Conservation (phyloP, 176 grass and related monocot species). For the Bonia amplexicaulis region DNA sequence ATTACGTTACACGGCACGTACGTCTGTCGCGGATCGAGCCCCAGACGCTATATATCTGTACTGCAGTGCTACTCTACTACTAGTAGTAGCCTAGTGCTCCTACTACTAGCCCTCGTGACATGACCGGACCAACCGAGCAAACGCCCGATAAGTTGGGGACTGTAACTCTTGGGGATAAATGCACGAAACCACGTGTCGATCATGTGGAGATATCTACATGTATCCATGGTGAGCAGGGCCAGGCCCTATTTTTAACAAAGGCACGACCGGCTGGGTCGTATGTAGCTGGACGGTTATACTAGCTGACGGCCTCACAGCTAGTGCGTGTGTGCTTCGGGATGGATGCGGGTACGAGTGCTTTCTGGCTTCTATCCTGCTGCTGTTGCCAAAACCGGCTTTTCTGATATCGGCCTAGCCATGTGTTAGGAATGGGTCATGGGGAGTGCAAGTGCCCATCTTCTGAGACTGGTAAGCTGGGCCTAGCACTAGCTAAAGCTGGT, state of each 20-base stretch:
- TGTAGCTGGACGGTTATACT: background rate
- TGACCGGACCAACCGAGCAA: constrained; percentile 22
- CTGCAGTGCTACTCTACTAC: background rate
- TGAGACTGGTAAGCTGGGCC: background rate
- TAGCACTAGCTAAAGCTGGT: background rate
- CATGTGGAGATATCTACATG: background rate
- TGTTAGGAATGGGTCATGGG: background rate
- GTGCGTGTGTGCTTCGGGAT: background rate
- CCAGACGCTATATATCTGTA: background rate
- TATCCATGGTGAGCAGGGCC: background rate
- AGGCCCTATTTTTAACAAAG: constrained; percentile 20
- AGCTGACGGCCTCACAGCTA: background rate
- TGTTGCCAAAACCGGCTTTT: constrained; percentile 20
- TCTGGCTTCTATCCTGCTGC: constrained; percentile 31
- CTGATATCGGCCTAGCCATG: background rate
- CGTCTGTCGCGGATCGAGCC: constrained; percentile 3
- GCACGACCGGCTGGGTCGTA: background rate
- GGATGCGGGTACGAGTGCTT: constrained; percentile 17
- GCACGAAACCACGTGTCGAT: constrained; percentile 16
- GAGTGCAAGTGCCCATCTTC: background rate
- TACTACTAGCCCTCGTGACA: background rate
- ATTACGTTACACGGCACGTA: constrained; percentile 41
- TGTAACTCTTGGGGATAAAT: constrained; percentile 8
- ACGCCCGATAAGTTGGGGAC: background rate
- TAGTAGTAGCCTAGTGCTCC: background rate